Evolutionary conservation across 2,329 filamentous ascomycete genomes (phyloP).

Genomic region (Davidsoniella eucalypti): DNA sequence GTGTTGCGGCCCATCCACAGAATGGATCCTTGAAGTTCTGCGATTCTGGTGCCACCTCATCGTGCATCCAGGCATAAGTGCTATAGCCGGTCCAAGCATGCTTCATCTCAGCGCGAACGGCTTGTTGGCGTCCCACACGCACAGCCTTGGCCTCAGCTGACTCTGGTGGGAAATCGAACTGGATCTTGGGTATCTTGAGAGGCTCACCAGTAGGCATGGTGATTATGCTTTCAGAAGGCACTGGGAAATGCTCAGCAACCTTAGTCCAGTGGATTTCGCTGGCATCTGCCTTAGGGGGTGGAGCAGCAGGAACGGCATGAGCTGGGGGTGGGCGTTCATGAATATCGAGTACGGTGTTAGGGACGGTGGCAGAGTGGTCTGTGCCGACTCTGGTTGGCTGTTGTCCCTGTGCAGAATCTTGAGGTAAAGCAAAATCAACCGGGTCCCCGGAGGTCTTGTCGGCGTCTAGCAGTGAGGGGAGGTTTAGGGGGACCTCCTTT

Average conservation of each 20-base stretch:
- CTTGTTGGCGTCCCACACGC: constrained; percentile 45
- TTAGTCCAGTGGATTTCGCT: constrained; percentile 52
- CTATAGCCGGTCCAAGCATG: constrained; percentile 75
- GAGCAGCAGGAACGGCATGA: not conserved
- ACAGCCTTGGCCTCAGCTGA: constrained; percentile 39
- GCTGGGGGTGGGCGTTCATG: constrained; percentile 1
- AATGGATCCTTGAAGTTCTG: constrained; percentile 61
- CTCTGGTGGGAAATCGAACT: constrained; percentile 56
- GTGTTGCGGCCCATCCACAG: constrained; percentile 76
- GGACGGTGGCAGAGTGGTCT: not conserved
- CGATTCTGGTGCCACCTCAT: constrained; percentile 64
- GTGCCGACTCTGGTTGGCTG: not conserved
- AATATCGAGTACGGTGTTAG: not conserved
- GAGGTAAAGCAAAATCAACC: constrained; percentile 8
- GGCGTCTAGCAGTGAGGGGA: constrained; percentile 5
- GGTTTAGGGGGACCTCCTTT: not conserved
- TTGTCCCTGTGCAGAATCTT: not conserved
- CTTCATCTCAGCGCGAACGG: constrained; percentile 57
- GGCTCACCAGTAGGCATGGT: constrained; percentile 56
- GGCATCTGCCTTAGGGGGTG: not conserved
- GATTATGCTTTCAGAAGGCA: constrained; percentile 54
- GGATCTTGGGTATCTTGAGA: constrained; percentile 57
- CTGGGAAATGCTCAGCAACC: constrained; percentile 59
- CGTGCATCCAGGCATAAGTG: constrained; percentile 64
- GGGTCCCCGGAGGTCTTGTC: not conserved